These are phyloP conservation scores for Ramaria rubella DNA, from an alignment of 768 basidiomycete genomes.

Conservation along the genomic window DNA sequence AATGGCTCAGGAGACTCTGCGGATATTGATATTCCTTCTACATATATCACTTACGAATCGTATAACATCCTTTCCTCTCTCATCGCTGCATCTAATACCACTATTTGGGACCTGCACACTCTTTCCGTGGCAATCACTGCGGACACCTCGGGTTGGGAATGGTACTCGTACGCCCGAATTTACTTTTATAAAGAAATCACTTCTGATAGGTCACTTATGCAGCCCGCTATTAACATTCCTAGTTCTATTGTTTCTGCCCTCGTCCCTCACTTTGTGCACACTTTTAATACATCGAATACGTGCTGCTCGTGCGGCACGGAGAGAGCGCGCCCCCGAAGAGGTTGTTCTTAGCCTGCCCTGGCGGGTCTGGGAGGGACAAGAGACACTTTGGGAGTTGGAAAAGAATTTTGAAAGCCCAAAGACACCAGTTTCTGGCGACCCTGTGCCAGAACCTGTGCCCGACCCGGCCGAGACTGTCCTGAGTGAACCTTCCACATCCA, in stretches of 20 bases:
- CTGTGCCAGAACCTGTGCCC: too few species aligned
- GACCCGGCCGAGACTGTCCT: too few species aligned
- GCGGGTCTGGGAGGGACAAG: constrained; percentile 67
- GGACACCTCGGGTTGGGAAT: constrained; percentile 82
- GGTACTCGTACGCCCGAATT: constrained; percentile 68
- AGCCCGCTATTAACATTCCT: constrained; percentile 84
- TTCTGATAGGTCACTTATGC: constrained; percentile 11
- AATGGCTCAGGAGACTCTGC: constrained; percentile 64
- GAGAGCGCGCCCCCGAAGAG: constrained; percentile 78
- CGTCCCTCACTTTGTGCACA: constrained; percentile 80
- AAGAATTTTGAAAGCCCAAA: constrained; percentile 1
- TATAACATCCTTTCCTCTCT: constrained; percentile 65
- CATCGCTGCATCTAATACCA: constrained; percentile 68
- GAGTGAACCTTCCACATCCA: too few species aligned
- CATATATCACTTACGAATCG: constrained; percentile 82
- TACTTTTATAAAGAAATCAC: constrained; percentile 5
- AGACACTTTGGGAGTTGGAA: constrained; percentile 41
- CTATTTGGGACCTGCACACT: constrained; percentile 69
- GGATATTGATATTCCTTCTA: constrained; percentile 76
- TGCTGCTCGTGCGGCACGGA: constrained; percentile 70
- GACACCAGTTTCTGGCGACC: not conserved
- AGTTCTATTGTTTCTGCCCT: constrained; percentile 84
- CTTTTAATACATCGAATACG: constrained; percentile 86
- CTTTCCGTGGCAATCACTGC: constrained; percentile 71
- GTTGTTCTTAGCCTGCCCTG: constrained; percentile 74